Percentiles rank a stretch among this genome's conserved stretches.
Conservation (phyloP, 2,329 filamentous ascomycete genomes). For the Triangularia verruculosa region DNA sequence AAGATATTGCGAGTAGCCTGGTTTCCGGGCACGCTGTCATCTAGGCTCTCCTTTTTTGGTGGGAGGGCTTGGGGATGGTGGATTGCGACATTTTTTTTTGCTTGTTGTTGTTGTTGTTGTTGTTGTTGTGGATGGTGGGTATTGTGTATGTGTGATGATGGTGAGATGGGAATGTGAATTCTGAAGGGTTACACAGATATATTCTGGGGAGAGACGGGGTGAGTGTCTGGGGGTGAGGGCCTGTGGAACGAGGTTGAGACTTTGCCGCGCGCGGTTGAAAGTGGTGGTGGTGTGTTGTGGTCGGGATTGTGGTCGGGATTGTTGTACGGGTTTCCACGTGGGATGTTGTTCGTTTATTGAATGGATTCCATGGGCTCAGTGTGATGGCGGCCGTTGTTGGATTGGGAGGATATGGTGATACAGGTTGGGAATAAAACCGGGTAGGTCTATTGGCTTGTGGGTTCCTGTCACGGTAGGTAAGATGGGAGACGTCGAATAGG, state of each 20-base stretch:
- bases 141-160: too few relatives aligned
- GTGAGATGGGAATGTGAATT: too few relatives aligned
- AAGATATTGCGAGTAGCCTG: constrained; percentile 41
- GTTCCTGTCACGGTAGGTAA: too few relatives aligned
- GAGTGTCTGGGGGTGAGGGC: not conserved
- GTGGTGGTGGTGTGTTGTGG: not conserved
- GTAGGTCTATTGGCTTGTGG: too few relatives aligned
- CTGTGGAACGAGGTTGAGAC: not conserved
- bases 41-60: constrained; percentile 14
- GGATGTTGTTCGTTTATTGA: not conserved
- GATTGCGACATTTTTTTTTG: constrained; percentile 35
- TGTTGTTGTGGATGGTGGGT: too few relatives aligned
- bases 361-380: not conserved
- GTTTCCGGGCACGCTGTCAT: constrained; percentile 35
- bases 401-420: too few relatives aligned
- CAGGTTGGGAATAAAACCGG: too few relatives aligned
- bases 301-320: not conserved
- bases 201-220: not conserved
- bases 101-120: too few relatives aligned
- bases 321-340: not conserved
- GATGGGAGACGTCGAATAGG: too few relatives aligned
- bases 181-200: too few relatives aligned
- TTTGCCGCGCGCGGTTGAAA: not conserved
- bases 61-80: constrained; percentile 24
- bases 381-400: not conserved